Evolutionary conservation across 2,329 filamentous ascomycete genomes (phyloP), one percentile per base, ranked within the genome.

Genomic region (Venturia effusa): DNA sequence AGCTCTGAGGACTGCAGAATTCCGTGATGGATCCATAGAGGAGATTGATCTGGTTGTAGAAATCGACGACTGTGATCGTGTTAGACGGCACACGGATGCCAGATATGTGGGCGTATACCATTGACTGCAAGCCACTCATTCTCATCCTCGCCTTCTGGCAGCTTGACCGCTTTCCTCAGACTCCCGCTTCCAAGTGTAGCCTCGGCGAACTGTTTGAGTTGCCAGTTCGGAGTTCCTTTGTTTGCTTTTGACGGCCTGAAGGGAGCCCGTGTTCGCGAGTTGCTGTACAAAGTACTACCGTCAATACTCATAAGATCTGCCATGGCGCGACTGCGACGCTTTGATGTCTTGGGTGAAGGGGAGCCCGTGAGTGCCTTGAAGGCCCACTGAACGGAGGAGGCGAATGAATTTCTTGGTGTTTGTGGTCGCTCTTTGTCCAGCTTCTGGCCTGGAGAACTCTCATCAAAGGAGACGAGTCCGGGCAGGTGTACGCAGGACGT

Each of bases 31-130:
- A 94, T 66, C 95, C 95, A 75, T 99, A 99, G 66, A 99, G 87
- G 41, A 99, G 84, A 78, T 99, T 99, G 81, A 99, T 96, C 78
- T 99, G 94, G 80, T 99, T 99, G 85, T 99, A 99, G 78, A 99
- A 99, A 78, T 99, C 94, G 80, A 99, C 94, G 80, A 99, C 92
- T 96, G 69, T 62, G 13, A 37, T n/a, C 24, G 34, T 37, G 30
- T 70, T 51, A 68, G 32, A 27, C n/a, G 48, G 55, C 22, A 24
- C 66, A 77, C 22, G 13, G 19, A 48, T 64, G 24, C 48, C 43
- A 11, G 3, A 27, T 43, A 43, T 10, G 24, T 13, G 17, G 1
- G 8, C 13, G 1, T 85, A 70, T 80, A 96, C 92, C 89, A 78
- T 99, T 99, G 70, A 99, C 94, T 34, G 94, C 94, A 66, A 99